Conservation (phyloP, 2,329 filamentous ascomycete genomes). For the Penicillium sp. region DNA sequence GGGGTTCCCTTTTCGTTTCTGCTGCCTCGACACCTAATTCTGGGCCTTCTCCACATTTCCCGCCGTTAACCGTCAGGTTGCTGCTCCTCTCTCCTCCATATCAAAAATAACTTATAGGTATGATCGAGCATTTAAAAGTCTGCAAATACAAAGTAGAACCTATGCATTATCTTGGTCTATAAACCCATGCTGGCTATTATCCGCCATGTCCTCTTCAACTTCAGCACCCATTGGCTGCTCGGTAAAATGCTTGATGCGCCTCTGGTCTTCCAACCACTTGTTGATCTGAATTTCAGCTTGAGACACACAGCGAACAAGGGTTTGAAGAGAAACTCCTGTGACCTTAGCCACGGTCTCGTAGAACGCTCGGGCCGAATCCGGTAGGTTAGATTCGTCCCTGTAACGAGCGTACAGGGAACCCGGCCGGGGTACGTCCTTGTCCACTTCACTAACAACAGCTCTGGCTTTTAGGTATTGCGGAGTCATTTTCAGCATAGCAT, state of each 20-base stretch:
- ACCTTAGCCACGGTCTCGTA: slow-evolving; percentile 57
- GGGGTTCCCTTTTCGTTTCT: slow-evolving; percentile 9
- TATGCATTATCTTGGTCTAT: background rate
- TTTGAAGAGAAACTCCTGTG: slow-evolving; percentile 56
- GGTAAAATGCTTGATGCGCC: slow-evolving; percentile 36
- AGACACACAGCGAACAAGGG: slow-evolving; percentile 56
- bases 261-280: slow-evolving; percentile 42
- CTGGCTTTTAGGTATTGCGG: slow-evolving; percentile 48
- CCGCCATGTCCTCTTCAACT: background rate
- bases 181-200: background rate
- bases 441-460: slow-evolving; percentile 42
- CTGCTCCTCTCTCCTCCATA: background rate
- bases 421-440: slow-evolving; percentile 47
- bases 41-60: slow-evolving; percentile 21
- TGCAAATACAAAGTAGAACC: background rate
- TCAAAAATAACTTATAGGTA: background rate
- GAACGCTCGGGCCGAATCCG: slow-evolving; percentile 51
- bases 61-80: background rate
- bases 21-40: slow-evolving; percentile 2
- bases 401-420: slow-evolving; percentile 58
- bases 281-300: slow-evolving; percentile 54
- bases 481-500: slow-evolving; percentile 48
- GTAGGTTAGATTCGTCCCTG: slow-evolving; percentile 53
- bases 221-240: slow-evolving; percentile 17
- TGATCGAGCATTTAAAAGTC: background rate